Percentiles rank a stretch among this genome's conserved stretches.
These are phyloP conservation scores for Cladophialophora yegresii DNA, from an alignment of 2,329 filamentous ascomycete genomes.

Conservation along the genomic window DNA sequence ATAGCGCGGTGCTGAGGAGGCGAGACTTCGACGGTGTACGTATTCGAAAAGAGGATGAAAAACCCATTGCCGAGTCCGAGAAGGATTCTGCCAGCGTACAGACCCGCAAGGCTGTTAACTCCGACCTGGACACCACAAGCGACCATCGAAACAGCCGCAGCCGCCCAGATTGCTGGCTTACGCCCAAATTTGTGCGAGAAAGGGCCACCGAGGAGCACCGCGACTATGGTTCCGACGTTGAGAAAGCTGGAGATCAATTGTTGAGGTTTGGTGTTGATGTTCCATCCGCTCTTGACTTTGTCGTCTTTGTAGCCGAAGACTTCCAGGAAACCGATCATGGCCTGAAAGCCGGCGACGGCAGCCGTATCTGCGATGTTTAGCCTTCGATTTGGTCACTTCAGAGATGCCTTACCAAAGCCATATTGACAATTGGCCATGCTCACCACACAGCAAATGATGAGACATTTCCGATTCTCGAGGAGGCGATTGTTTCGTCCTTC, in stretches of 20 bases:
- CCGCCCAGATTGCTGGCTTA: slow-evolving; percentile 51
- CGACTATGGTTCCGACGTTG: slow-evolving; percentile 55
- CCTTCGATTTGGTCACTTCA: slow-evolving; percentile 39
- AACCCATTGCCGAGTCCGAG: slow-evolving; percentile 50
- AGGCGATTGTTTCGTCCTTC: slow-evolving; percentile 19
- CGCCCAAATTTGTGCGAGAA: slow-evolving; percentile 55
- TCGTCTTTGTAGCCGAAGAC: slow-evolving; percentile 55
- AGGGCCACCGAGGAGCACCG: slow-evolving; percentile 51
- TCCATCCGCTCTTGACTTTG: slow-evolving; percentile 36
- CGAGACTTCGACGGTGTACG: slow-evolving; percentile 53
- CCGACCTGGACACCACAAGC: slow-evolving; percentile 52
- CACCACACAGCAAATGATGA: slow-evolving; percentile 51
- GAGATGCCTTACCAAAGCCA: slow-evolving; percentile 52
- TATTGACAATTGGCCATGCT: slow-evolving; percentile 57
- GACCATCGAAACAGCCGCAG: slow-evolving; percentile 50
- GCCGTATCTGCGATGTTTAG: slow-evolving; percentile 16
- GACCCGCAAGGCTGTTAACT: slow-evolving; percentile 44
- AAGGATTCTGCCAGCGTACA: slow-evolving; percentile 53
- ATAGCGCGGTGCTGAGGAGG: slow-evolving; percentile 53
- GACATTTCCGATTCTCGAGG: slow-evolving; percentile 47
- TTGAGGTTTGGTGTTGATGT: slow-evolving; percentile 50
- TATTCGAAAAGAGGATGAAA: slow-evolving; percentile 51
- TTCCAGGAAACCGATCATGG: slow-evolving; percentile 55
- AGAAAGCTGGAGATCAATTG: slow-evolving; percentile 56
- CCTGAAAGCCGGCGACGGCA: slow-evolving; percentile 43